These are phyloP conservation scores for Penicillium desertorum DNA, from an alignment of 495 filamentous ascomycete species.

Conservation along the genomic window DNA sequence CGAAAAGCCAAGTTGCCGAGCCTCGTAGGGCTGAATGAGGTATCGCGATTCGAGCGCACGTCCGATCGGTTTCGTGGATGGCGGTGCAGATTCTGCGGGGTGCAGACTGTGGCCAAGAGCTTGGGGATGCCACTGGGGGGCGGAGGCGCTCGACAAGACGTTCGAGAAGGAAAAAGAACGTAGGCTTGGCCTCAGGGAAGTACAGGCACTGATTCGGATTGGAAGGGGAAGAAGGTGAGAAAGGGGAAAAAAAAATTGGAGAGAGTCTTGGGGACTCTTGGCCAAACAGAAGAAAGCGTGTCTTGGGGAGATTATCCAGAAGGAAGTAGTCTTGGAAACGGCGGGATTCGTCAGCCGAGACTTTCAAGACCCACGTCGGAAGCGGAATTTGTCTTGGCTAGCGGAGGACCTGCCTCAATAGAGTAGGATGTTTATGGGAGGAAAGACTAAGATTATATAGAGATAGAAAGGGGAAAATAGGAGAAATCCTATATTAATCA, in stretches of 20 bases:
- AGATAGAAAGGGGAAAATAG: background rate
- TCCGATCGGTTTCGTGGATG: background rate
- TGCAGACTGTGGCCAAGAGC: conserved; percentile 9
- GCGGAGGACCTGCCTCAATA: conserved; percentile 11
- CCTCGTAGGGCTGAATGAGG: conserved; percentile 25
- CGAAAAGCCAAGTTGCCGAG: conserved; percentile 11
- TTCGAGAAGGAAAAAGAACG: background rate
- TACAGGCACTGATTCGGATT: background rate
- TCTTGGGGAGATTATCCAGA: conserved; percentile 24
- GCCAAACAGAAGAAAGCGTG: conserved; percentile 17
- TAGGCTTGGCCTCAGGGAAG: conserved; percentile 6
- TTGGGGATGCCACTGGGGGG: conserved; percentile 8
- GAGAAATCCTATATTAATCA: too few species aligned
- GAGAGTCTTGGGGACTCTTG: conserved; percentile 27
- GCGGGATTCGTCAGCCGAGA: conserved; percentile 37
- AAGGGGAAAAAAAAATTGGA: conserved; percentile 26
- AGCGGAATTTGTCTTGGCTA: conserved; percentile 29
- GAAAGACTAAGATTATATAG: too few species aligned
- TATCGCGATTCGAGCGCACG: conserved; percentile 2
- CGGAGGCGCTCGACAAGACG: conserved; percentile 6
- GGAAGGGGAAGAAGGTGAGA: conserved; percentile 5
- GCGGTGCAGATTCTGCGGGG: conserved; percentile 3
- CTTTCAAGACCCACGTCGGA: conserved; percentile 26
- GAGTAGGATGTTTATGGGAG: background rate
- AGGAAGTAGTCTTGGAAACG: conserved; percentile 17